Base-by-base conservation (phyloP, 2,329 filamentous ascomycete species). In the Diaporthe humulicola region DNA sequence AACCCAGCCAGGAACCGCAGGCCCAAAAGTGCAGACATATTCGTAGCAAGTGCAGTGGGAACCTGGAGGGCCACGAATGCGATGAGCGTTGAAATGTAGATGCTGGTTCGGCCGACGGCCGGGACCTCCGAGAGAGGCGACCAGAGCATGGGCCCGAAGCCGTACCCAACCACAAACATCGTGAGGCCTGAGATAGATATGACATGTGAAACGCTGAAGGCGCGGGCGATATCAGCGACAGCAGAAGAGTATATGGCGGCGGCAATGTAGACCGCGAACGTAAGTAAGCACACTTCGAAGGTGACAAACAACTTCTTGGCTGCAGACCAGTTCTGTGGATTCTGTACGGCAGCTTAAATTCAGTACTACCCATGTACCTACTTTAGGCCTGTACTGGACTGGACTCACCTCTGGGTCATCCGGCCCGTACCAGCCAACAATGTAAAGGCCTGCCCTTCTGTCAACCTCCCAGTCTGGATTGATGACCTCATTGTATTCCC, bases 51-150 rank as follows among this genome's bases (percentile, higher is more conserved):
- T 0, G 91, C 90, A 0, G 91, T 90, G 0, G 92, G 92, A 14
- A 94, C 87, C 9, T 88, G 90, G 9, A 95, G 82, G 74, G 94
- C 87, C 71, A 93, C 90, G 80, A 94, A 95, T 33, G 94, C 84
- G 70, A 88, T 88, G 83, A 94, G 92, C 12, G 92, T 92, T 77
- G 89, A 80, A 50, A 93, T 89, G 82, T 94, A 94, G 6, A 93
- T 89, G 1, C 90, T 89, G 78, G 92, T 94, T 9, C 93, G 87
- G 3, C 93, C 93, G 69, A 94, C 88, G 60, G 87, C 80, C 0
- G 93, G 91, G 30, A 94, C 90, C 82, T 95, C 93, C 66, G 87
- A 89, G 56, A 94, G 82, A 0, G 93, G 93, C 0, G 90, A 91
- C 83, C 90, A 94, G 33, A 94, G 76, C 36, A 94, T 82, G 0